Conservation (phyloP, 805 yeast genomes). For the Pichia scutulata region DNA sequence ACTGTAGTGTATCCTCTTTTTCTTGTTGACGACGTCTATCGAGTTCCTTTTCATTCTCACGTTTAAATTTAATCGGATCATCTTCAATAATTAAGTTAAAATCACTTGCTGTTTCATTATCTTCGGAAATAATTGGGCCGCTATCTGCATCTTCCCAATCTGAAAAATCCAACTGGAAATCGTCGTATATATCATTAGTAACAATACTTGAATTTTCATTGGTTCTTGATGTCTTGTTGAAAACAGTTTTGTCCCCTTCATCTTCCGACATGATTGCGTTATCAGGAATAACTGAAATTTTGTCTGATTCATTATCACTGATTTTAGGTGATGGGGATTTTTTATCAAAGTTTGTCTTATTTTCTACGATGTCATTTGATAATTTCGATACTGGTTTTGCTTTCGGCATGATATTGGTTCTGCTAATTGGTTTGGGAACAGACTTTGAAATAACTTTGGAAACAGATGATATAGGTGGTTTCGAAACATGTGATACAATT, state of each 20-base stretch:
- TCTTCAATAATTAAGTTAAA: conserved; percentile 21
- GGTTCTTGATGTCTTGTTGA: neutral
- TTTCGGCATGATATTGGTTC: neutral
- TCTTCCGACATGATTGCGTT: neutral
- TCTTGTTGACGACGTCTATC: neutral
- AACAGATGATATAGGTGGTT: neutral
- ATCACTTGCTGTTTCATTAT: conserved; percentile 1
- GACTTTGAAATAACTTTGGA: neutral
- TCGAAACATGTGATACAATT: too few species aligned
- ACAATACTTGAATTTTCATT: neutral
- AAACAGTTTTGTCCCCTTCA: neutral
- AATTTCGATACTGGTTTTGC: neutral
- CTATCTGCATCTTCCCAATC: conserved; percentile 24
- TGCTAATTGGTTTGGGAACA: neutral
- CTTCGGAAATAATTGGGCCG: neutral
- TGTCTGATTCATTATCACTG: conserved; percentile 20
- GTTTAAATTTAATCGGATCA: conserved; percentile 11
- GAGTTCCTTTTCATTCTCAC: conserved; percentile 4
- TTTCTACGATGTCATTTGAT: too few species aligned
- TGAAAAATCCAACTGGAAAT: conserved; percentile 18
- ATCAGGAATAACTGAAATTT: conserved; percentile 14
- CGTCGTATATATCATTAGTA: conserved; percentile 14
- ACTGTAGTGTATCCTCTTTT: neutral
- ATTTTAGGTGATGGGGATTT: neutral
- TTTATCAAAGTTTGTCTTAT: neutral